phyloP scores from a whole-genome alignment of 129 eudicot genomes.

The Helianthus tuberosus region DNA sequence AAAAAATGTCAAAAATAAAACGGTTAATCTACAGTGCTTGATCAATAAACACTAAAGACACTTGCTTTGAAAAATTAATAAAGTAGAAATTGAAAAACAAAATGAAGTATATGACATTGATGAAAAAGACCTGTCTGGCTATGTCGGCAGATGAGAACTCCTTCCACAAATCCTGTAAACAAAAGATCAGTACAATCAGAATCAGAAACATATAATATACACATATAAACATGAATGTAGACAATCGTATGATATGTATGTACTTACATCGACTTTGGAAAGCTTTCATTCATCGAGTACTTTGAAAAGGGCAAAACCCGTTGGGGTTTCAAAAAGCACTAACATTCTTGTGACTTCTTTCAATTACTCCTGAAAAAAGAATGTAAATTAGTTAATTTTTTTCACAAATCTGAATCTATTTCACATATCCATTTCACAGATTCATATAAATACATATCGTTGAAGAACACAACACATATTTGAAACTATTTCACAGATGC shows the following conservation, averaged over 20 bases:
- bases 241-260: neutral
- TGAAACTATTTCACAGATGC: no score
- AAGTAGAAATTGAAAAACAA: neutral
- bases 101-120: neutral
- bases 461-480: no score
- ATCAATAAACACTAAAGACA: no score
- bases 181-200: neutral
- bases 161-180: slow-evolving; percentile 34
- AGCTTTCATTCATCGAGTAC: slow-evolving; percentile 85
- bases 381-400: neutral
- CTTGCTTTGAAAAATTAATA: no score
- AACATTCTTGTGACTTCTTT: slow-evolving; percentile 39
- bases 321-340: slow-evolving; percentile 74
- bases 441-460: no score
- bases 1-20: no score
- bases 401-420: no score
- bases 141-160: slow-evolving; percentile 39
- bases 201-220: slow-evolving; percentile 12
- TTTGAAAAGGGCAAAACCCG: slow-evolving; percentile 88
- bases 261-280: slow-evolving; percentile 71
- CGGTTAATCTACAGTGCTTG: no score
- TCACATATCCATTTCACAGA: no score
- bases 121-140: slow-evolving; percentile 30
- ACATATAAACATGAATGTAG: neutral
- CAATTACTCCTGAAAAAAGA: slow-evolving; percentile 7